phyloP scores from a whole-genome alignment of 1,284 basidiomycete genomes.

The Cryptococcus sp. region DNA sequence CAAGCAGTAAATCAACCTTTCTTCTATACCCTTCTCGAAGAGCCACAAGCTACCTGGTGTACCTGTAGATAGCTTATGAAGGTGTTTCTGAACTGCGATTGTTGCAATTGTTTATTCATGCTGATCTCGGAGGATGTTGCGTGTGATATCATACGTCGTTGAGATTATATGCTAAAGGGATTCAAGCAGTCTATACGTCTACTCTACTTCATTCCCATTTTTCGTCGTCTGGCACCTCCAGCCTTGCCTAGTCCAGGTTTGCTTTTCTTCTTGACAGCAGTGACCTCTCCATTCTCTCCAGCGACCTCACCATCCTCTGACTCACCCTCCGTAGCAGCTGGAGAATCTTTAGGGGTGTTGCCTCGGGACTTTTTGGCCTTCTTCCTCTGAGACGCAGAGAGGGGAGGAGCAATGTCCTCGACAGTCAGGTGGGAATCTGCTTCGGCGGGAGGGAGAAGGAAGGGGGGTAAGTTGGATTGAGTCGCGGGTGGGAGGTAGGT shows the following conservation, averaged over 20 bases:
- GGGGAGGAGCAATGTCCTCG: slow-evolving; percentile 12
- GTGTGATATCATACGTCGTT: no score
- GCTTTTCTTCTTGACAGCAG: slow-evolving; percentile 18
- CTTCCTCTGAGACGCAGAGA: slow-evolving; percentile 2
- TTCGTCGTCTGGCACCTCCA: slow-evolving; percentile 37
- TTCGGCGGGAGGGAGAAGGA: slow-evolving; percentile 11
- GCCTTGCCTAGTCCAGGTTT: slow-evolving; percentile 36
- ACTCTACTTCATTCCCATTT: slow-evolving; percentile 41
- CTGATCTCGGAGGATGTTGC: no score
- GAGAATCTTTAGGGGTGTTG: slow-evolving; percentile 16
- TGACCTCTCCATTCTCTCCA: slow-evolving; percentile 6
- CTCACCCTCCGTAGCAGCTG: slow-evolving; percentile 15
- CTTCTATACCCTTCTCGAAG: background rate
- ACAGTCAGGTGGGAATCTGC: background rate
- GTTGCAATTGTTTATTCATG: no score
- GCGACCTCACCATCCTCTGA: slow-evolving; percentile 10
- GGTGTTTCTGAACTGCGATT: no score
- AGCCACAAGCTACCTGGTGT: background rate
- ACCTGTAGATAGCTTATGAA: background rate
- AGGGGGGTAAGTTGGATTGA: slow-evolving; percentile 17
- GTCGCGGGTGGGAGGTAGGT: slow-evolving; percentile 13
- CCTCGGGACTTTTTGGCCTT: slow-evolving; percentile 2
- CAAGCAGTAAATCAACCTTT: background rate
- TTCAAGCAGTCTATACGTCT: background rate
- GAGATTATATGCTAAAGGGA: no score